Evolutionary conservation across 495 filamentous ascomycete genomes (phyloP), one percentile per base, ranked within the genome.

Genomic region (Penicillium arizonense): DNA sequence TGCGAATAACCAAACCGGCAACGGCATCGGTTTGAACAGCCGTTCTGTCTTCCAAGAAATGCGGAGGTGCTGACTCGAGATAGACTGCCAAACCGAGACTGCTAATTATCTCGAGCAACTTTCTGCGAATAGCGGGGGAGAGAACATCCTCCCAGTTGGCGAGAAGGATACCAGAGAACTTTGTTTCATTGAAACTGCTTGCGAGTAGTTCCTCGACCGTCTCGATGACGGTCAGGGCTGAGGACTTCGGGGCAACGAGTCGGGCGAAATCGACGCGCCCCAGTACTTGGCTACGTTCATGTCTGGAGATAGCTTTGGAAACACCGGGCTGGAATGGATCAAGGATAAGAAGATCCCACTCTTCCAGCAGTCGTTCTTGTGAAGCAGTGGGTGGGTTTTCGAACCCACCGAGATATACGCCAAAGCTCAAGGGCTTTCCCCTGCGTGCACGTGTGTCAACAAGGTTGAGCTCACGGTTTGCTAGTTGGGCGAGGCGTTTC

Each of bases 341-440:
- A 13, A 80, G 62, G 6, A 82, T 62, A 32, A 80, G 44, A 13
- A 76, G 55, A 47, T 82, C 76, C 75, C 74, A 81, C 59, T 71
- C 68, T 23, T 59, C 44, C 5, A 81, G 57, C 20, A 79, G 32
- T 6, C 52, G 59, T 35, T 57, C 37, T 50, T 79, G 64, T 8
- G 67, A 55, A 24, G 63, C 41, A 12, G 60, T 68, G 1, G 62
- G 62, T 10, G 73, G 72, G 24, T 57, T 57, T 12, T 52, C 56
- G 30, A 82, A 70, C 6, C 51, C 46, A 13, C 79, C 79, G 4
- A 82, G 61, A 48, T 78, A 81, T 13, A 79, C 72, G 9, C 78
- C 79, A 53, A 78, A 80, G 16, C 75, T 73, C 5, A 62, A 58
- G 7, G 75, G 74, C 47, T 76, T 76, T 23, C 52, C 57, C 20